Base-by-base conservation (phyloP, 2,329 filamentous ascomycete genomes). In the Aspergillus sp. region DNA sequence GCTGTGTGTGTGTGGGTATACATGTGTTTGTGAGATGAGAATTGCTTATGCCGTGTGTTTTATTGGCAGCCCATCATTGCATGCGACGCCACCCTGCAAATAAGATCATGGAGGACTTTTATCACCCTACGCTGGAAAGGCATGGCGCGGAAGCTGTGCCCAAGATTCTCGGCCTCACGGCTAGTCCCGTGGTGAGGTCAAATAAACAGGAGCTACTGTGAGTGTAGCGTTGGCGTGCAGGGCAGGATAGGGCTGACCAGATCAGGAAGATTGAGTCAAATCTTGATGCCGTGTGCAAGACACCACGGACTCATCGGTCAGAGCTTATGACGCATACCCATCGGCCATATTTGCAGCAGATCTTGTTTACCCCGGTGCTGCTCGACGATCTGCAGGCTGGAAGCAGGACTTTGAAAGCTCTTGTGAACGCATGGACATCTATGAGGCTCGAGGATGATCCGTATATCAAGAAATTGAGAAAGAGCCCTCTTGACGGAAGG, bases 131-230 rank as follows among this genome's bases (percentile, higher is more conserved):
- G 81, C 54, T 64, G 57, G 0, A 63, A 58, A 64, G 61, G 11
- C 60, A 61, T 2, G 80, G 79, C 0, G 61, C 72, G 0, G 41
- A 62, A 11, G 62, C 66, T n/a, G 70, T 79, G 8, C 92, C 92
- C 0, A 80, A 82, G 19, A 88, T 96, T 27, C 79, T 96, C 5
- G 92, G 92, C 0, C 80, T 96, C 23, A 93, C 89, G 6, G 92
- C 92, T 0, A 96, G 90, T 62, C 92, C 92, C 0, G 83, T 91
- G 3, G 86, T 89, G 64, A 85, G 81, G 58, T 85, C 83, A 1
- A 83, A 82, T 15, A 72, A 82, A 1, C 75, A 78, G 1, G 83
- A 83, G 38, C 79, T 94, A 13, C 77, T 84, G 73, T 84, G 68
- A 58, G 71, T 41, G 23, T 15, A 50, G 42, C 8, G 36, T 1